Percentiles rank a stretch among this genome's conserved stretches.
These are phyloP conservation scores for Colletotrichum ledebouriae DNA, from an alignment of 2,329 filamentous ascomycete species.

Conservation along the genomic window DNA sequence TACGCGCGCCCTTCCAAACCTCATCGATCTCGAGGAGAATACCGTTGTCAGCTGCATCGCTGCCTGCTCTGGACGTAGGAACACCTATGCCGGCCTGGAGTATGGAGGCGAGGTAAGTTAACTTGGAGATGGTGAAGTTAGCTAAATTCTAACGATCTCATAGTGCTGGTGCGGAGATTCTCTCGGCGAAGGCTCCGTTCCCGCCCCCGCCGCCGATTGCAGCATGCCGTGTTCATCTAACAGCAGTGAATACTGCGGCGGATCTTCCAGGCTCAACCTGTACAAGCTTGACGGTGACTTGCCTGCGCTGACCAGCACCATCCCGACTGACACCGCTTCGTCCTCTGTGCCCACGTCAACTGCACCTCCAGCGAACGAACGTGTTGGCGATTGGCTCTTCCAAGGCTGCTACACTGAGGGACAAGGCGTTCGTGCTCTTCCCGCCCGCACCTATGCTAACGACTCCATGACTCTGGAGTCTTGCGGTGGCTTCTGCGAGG, in stretches of 20 bases:
- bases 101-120: slow-evolving; percentile 54
- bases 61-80: slow-evolving; percentile 49
- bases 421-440: slow-evolving; percentile 49
- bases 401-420: slow-evolving; percentile 56
- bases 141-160: not conserved
- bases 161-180: slow-evolving; percentile 55
- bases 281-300: not conserved
- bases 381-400: slow-evolving; percentile 49
- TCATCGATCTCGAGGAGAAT: slow-evolving; percentile 38
- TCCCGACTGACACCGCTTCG: not conserved
- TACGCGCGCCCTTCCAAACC: slow-evolving; percentile 44
- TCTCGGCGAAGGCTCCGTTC: slow-evolving; percentile 47
- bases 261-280: slow-evolving; percentile 44
- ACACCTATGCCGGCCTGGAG: slow-evolving; percentile 53
- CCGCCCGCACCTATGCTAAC: slow-evolving; percentile 47
- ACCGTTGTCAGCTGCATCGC: slow-evolving; percentile 47
- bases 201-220: slow-evolving; percentile 51
- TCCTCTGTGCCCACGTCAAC: not conserved
- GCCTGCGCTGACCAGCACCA: not conserved
- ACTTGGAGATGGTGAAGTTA: not conserved
- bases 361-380: slow-evolving; percentile 37
- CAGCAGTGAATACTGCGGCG: slow-evolving; percentile 54
- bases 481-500: slow-evolving; percentile 50
- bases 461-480: slow-evolving; percentile 54
- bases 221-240: slow-evolving; percentile 54